phyloP scores from a whole-genome alignment of 2,329 filamentous ascomycete genomes.

The Sordariomycetes sp. region DNA sequence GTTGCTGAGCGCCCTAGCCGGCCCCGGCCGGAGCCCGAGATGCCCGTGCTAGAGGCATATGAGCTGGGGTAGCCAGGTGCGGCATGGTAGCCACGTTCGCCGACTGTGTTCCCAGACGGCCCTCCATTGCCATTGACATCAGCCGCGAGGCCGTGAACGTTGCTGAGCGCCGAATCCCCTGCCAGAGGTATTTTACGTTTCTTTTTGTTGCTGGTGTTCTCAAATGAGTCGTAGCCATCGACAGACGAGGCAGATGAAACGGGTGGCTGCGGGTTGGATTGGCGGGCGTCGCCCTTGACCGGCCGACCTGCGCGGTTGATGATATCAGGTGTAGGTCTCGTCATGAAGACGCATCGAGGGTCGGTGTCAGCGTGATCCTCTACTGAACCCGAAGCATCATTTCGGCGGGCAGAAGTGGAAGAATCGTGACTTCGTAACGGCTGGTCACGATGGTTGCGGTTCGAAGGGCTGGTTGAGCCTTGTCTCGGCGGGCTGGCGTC shows the following conservation, averaged over 20 bases:
- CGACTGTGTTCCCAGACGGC: no score
- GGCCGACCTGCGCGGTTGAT: constrained; percentile 32
- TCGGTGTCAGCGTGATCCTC: constrained; percentile 51
- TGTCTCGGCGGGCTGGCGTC: constrained; percentile 19
- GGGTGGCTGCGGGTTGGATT: constrained; percentile 43
- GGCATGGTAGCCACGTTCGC: constrained; percentile 10
- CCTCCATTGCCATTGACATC: constrained; percentile 16
- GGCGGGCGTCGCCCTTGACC: constrained; percentile 35
- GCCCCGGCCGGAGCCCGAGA: constrained; percentile 78
- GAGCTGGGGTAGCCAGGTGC: constrained; percentile 19
- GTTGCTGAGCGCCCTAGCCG: constrained; percentile 63
- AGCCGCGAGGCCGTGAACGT: constrained; percentile 23
- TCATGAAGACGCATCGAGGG: constrained; percentile 26
- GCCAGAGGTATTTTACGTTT: constrained; percentile 95
- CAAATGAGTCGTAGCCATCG: constrained; percentile 93
- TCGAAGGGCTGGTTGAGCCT: constrained; percentile 11
- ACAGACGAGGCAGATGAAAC: constrained; percentile 61
- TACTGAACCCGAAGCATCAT: constrained; percentile 40
- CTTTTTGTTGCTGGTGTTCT: constrained; percentile 99
- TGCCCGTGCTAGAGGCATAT: constrained; percentile 43
- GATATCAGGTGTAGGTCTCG: constrained; percentile 37
- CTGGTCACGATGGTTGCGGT: constrained; percentile 14
- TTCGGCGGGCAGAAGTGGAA: no score
- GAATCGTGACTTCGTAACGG: no score
- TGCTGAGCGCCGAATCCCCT: constrained; percentile 51